Conservation (phyloP, 257 asterid species). For the Solanum appendiculatum region DNA sequence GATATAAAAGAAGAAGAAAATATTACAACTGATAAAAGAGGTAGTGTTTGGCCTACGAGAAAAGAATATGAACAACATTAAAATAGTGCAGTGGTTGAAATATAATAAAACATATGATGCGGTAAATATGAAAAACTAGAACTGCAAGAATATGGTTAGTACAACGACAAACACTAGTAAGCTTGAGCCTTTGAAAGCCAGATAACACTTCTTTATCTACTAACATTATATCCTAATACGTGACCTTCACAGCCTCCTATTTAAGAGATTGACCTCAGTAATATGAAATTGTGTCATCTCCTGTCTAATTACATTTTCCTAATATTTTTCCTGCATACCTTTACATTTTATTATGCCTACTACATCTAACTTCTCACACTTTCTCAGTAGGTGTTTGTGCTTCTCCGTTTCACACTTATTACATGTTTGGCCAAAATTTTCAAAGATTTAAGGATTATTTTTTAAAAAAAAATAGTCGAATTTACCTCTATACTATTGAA, state of each 20-base stretch:
- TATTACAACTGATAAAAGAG: not conserved
- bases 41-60: not conserved
- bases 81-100: not conserved
- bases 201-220: not conserved
- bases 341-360: not conserved
- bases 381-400: not conserved
- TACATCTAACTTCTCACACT: not conserved
- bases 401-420: not conserved
- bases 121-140: not conserved
- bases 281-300: no score
- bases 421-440: not conserved
- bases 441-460: not conserved
- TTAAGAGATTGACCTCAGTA: not conserved
- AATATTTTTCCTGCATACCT: no score
- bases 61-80: not conserved
- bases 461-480: not conserved
- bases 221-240: not conserved
- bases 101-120: not conserved
- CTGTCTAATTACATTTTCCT: accelerated
- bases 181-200: not conserved
- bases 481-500: not conserved
- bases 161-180: not conserved
- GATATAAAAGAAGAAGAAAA: not conserved
- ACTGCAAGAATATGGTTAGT: not conserved
- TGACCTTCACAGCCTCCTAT: not conserved